Evolutionary conservation across 352 stramenopile genomes (phyloP), one percentile per base, ranked within the genome.

Genomic region (Pseudoperonospora humuli): DNA sequence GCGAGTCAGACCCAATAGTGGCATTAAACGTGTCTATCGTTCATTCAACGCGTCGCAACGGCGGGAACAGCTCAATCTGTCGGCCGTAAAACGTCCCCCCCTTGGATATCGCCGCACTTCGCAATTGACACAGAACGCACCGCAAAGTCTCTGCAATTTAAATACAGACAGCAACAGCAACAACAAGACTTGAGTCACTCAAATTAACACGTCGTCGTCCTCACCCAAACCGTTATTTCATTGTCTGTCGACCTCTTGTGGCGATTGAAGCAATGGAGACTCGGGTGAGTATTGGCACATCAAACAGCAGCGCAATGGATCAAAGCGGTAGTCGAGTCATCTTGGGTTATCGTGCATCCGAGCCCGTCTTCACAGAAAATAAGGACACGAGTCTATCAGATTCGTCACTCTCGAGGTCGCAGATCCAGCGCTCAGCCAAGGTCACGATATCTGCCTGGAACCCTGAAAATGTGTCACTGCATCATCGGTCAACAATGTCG

Each of bases 261-360:
- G n/a, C n/a, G n/a, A n/a, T n/a, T n/a, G n/a, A n/a, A n/a, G n/a
- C n/a, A n/a, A n/a, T n/a, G 44, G 45, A 59, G 32, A 61, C 50
- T 24, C 27, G 25, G 25, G 51, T 49, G 44, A 54, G 43, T 23
- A 45, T 33, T 9, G 39, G 39, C 27, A 61, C 25, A 2, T 42
- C 53, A 2, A 57, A 53, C 39, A 54, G 41, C 45, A 57, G 39
- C 43, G 24, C 14, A 18, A 63, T 63, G 57, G 39, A 63, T 23
- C 46, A 48, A 34, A 52, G 21, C 37, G 55, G 47, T 24, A 44
- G 44, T 23, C 38, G 44, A 10, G 9, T 61, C n/a, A 18, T 54
- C n/a, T 10, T 57, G 4, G 41, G 54, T 38, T 68, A 64, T 38
- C 58, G 58, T 7, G 54, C 54, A 20, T 68, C 58, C 14, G 58